Conservation (phyloP, 202 grass and related monocot genomes). For the Panicum virgatum region DNA sequence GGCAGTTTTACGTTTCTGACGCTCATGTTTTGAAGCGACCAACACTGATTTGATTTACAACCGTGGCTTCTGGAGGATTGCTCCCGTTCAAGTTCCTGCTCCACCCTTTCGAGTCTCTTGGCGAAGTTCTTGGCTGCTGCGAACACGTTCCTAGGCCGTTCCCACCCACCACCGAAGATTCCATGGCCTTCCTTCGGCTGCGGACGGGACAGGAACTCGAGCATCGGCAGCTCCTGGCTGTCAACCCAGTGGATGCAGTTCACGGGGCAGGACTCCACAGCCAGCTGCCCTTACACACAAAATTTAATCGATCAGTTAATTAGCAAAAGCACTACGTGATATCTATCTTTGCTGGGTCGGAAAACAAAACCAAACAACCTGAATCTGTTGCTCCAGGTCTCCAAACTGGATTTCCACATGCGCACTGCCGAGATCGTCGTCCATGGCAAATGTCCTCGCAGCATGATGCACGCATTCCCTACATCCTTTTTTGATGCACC, state of each 20-base stretch:
- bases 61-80: constrained; percentile 3
- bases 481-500: constrained; percentile 41
- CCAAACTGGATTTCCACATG: constrained; percentile 60
- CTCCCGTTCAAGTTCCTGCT: constrained; percentile 24
- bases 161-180: constrained; percentile 68
- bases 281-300: constrained; percentile 45
- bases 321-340: neutral
- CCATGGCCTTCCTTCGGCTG: constrained; percentile 62
- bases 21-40: neutral
- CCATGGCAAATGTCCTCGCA: constrained; percentile 55
- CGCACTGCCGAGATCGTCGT: constrained; percentile 54
- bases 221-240: constrained; percentile 45
- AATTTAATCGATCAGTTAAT: neutral
- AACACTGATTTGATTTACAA: neutral
- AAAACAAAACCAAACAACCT: constrained; percentile 39
- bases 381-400: constrained; percentile 50
- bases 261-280: constrained; percentile 66
- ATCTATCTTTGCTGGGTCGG: neutral
- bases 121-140: constrained; percentile 50
- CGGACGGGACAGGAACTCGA: constrained; percentile 57
- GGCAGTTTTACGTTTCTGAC: neutral
- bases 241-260: constrained; percentile 75
- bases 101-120: constrained; percentile 46
- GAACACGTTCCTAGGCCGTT: constrained; percentile 56
- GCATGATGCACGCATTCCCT: constrained; percentile 63